Evolutionary conservation across 106 monocot genomes (phyloP), one percentile per base, ranked within the genome.

Genomic region (Iris macrosiphon): DNA sequence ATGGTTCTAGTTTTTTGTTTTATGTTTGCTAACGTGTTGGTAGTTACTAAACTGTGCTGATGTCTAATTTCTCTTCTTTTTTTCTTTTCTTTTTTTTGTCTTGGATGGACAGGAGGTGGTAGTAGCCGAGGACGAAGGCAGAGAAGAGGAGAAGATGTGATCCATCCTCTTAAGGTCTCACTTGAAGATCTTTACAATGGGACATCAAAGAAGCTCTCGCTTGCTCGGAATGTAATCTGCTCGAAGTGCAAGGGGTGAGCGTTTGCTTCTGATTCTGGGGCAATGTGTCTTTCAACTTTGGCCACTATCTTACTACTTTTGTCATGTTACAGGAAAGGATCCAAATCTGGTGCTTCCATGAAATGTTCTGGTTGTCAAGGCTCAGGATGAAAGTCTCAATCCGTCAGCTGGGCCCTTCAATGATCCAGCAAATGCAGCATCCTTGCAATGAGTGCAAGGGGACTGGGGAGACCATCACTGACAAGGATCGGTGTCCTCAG

Each of bases 351-450:
- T 7, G 93, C 93, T 22, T 88, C 93, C 12, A 75, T 70, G 81
- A 88, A 63, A 43, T 94, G 93, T 43, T 17, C 88, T 0, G 81
- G 78, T 13, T 94, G 93, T 32, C 81, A 88, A 41, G 93, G 93
- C 16, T 85, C 93, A 3, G 93, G 93, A 84, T 88, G 88, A 94
- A 94, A 63, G 81, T 88, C 1, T 68, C 93, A 0, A 84, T 88
- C 17, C 80, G 93, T 7, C 93, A 94, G 21, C 44, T 94, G 59
- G 93, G 93, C 11, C 88, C 88, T 38, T 65, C 66, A 0, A 93
- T 93, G 93, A 93, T 93, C 54, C 93, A 93, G 47, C 93, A 88
- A 40, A 88, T 93, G 93, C 93, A 93, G 65, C 93, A 93, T 34
- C 80, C 93, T 10, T 93, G 93, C 78, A 84, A 78, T 24, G 93